A percentile compares a stretch with the other conserved stretches of the same genome.
Evolutionary conservation across 108 stramenopile species (phyloP).

Genomic region (Seminavis robusta): DNA sequence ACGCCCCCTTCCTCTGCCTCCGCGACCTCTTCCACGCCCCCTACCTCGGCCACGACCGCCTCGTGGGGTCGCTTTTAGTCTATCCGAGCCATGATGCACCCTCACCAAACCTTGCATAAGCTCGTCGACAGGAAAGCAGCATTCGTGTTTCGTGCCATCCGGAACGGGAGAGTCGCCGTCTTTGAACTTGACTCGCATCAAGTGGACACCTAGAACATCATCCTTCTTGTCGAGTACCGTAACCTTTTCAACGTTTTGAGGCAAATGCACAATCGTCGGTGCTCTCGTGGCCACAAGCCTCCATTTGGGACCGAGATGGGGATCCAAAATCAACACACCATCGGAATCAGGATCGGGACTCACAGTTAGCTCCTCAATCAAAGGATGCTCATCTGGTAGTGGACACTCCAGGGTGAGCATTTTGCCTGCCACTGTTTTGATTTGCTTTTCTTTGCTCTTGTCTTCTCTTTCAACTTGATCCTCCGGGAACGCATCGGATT

Average conservation of each 20-base stretch:
- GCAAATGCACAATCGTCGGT: constrained; percentile 70
- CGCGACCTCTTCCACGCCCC: constrained; percentile 46
- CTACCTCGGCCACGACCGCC: constrained; percentile 58
- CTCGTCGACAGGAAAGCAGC: constrained; percentile 75
- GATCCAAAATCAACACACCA: constrained; percentile 83
- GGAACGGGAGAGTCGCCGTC: constrained; percentile 62
- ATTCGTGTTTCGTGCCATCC: constrained; percentile 52
- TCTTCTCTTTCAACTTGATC: constrained; percentile 20
- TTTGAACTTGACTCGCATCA: constrained; percentile 82
- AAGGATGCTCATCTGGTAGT: constrained; percentile 76
- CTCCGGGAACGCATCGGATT: constrained; percentile 18
- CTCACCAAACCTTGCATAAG: constrained; percentile 58
- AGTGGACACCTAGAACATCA: constrained; percentile 59
- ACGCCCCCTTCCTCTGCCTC: constrained; percentile 41
- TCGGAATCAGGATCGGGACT: constrained; percentile 82
- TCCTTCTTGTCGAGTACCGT: constrained; percentile 71
- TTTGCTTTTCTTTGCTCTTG: constrained; percentile 65
- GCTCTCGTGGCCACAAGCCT: constrained; percentile 59
- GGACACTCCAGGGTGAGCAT: constrained; percentile 74
- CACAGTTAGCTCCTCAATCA: constrained; percentile 79
- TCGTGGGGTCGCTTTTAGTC: constrained; percentile 55
- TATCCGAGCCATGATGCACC: constrained; percentile 75
- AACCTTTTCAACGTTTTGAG: constrained; percentile 74
- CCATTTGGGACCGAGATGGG: constrained; percentile 83
- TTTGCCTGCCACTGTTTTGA: constrained; percentile 62